Evolutionary conservation across 1,139 yeast species (phyloP), one percentile per base, ranked within the genome.

Genomic region (Kodamaea alishanica): DNA sequence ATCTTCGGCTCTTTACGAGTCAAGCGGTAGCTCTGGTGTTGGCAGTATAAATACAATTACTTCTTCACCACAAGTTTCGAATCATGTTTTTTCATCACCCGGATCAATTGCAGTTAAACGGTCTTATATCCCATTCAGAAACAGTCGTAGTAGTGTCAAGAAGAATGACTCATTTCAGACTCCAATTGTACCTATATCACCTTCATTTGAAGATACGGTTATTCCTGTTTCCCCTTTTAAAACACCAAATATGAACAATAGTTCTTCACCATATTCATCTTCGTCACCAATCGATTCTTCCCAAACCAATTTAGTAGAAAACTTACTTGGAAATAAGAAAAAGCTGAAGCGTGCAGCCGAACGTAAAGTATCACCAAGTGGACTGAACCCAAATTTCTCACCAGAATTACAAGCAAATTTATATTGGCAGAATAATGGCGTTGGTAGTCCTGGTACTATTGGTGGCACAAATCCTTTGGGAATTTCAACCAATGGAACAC

Each of bases 81-180:
- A 26, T 23, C n/a, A n/a, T n/a, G n/a, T n/a, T n/a, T n/a, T n/a
- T n/a, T 34, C 38, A 26, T 38, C 41, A 15, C 24, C 40, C 15
- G 38, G 42, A 2, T 43, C 58, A 1, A 42, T 52, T 8, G 47
- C 46, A 10, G 47, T 61, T 8, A 67, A 63, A 42, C 51, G 69
- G 38, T 69, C 74, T 6, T 70, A 70, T 45, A 64, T 71, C 38
- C 76, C 77, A n/a, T 71, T 71, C 52, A 52, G 74, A 39, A 62
- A 58, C 39, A 62, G 66, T 32, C 56, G 65, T 40, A 49, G 47
- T 37, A 54, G 31, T 36, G 29, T 40, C 12, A 44, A 38, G 30
- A 55, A 50, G 33, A 44, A 32, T 20, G 41, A 38, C 20, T 25
- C 31, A 6, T 9, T 25, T n/a, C n/a, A n/a, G n/a, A 57, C 63